phyloP scores from a whole-genome alignment of 345 rosid species.

The Bretschneidera sinensis region DNA sequence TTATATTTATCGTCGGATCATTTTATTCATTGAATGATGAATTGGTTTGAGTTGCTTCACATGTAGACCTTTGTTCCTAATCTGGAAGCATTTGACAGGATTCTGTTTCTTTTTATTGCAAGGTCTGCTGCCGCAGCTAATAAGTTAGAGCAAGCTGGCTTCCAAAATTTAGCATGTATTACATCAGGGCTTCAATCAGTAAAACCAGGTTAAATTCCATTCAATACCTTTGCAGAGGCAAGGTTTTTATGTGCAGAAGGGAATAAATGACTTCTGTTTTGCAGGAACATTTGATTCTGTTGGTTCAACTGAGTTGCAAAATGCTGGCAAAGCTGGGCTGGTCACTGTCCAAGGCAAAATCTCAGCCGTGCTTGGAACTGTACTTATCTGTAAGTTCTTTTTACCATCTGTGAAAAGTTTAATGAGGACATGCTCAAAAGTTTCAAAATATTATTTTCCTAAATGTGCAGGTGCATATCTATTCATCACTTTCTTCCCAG shows the following conservation, averaged over 20 bases:
- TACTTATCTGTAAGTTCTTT: conserved; percentile 78
- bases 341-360: too few relatives aligned
- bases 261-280: conserved; percentile 2
- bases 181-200: conserved; percentile 88
- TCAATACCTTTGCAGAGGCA: neutral
- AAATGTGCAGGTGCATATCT: conserved; percentile 67
- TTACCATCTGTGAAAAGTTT: neutral
- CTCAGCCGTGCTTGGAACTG: too few relatives aligned
- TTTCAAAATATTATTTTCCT: too few relatives aligned
- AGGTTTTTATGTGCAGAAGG: neutral
- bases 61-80: neutral
- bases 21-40: neutral
- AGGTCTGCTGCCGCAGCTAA: conserved; percentile 90
- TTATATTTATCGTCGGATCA: too few relatives aligned
- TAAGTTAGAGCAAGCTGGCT: conserved; percentile 74
- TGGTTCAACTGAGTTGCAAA: conserved; percentile 62
- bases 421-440: too few relatives aligned
- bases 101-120: conserved; percentile 18
- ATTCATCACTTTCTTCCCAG: conserved; percentile 82
- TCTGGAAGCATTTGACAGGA: conserved; percentile 8
- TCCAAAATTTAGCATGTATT: conserved; percentile 61
- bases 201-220: conserved; percentile 58
- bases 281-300: conserved; percentile 76
- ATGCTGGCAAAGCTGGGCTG: conserved; percentile 95
- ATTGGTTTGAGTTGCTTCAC: neutral